Evolutionary conservation across 1,284 basidiomycete species (phyloP).

Genomic region (Mycosarcoma maydis): DNA sequence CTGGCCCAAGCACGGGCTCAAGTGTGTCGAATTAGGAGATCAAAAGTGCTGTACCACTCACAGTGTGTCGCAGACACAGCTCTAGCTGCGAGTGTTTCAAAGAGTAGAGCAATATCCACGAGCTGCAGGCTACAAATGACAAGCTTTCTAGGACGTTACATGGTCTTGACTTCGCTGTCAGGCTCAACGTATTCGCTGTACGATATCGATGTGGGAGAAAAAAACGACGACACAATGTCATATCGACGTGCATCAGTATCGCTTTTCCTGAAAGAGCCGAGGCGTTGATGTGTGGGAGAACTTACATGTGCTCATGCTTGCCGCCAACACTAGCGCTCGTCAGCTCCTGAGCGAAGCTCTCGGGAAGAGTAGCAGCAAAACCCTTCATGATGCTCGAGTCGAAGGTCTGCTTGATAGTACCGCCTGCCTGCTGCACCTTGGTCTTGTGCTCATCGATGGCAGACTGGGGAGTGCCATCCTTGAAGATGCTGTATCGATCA

Average conservation of each 20-base stretch:
- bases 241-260: not conserved
- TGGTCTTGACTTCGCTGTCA: slow-evolving; percentile 54
- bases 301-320: slow-evolving; percentile 59
- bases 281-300: too few relatives aligned
- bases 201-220: not conserved
- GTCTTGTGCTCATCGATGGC: slow-evolving; percentile 52
- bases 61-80: too few relatives aligned
- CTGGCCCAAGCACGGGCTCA: not conserved
- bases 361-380: slow-evolving; percentile 53
- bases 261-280: too few relatives aligned
- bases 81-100: too few relatives aligned
- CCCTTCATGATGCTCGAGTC: slow-evolving; percentile 59
- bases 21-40: not conserved
- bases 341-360: slow-evolving; percentile 40
- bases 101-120: not conserved
- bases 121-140: not conserved
- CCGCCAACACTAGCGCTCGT: slow-evolving; percentile 37
- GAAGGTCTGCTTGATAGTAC: slow-evolving; percentile 58
- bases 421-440: slow-evolving; percentile 50
- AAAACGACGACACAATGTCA: not conserved
- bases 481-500: slow-evolving; percentile 50
- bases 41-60: too few relatives aligned
- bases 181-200: slow-evolving; percentile 61
- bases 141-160: slow-evolving; percentile 7
- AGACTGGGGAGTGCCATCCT: slow-evolving; percentile 36